Base-by-base conservation (phyloP, 2,329 filamentous ascomycete genomes). In the Colletotrichum viniferum region DNA sequence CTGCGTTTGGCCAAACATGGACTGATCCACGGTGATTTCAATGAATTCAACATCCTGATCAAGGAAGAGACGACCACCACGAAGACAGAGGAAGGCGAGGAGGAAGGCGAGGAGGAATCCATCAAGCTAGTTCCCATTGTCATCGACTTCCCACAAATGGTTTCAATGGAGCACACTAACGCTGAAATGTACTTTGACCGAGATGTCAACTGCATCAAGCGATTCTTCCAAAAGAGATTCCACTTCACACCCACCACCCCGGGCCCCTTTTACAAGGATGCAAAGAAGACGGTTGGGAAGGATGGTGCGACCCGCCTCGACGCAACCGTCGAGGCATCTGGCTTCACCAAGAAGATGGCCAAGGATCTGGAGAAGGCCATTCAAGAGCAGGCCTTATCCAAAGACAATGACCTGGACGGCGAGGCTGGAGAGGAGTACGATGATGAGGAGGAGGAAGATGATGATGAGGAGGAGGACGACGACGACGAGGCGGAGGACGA, bases 111-210 rank as follows among this genome's bases (percentile, higher is more conserved):
- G 79, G 77, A 83, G 56, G 85, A 88, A 79, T 74, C 81, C 0
- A 78, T 94, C 69, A 89, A 84, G 38, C 87, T 98, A 30, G 92
- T 91, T 8, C 97, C 97, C 1, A 91, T 98, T 69, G 87, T 99
- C 61, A 99, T 99, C 80, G 97, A 99, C 86, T 99, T 99, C 82
- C 97, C 97, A 0, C 97, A 99, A 83, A 98, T 98, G 94, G 92
- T 99, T 3, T 98, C 96, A 1, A 95, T 98, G 83, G 95, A 98
- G 79, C 97, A 99, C 82, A 86, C 89, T 43, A 98, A 99, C 81
- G 97, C 97, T 21, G 94, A 98, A 82, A 97, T 96, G 91, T 98
- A 99, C 85, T 99, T 99, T 83, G 95, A 98, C 82, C 93, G 97
- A 77, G 97, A 99, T 80, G 96, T 99, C 16, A 92, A 95, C 77